Evolutionary conservation across 495 filamentous ascomycete species (phyloP), one percentile per base, ranked within the genome.

Genomic region (Neurospora sp.): DNA sequence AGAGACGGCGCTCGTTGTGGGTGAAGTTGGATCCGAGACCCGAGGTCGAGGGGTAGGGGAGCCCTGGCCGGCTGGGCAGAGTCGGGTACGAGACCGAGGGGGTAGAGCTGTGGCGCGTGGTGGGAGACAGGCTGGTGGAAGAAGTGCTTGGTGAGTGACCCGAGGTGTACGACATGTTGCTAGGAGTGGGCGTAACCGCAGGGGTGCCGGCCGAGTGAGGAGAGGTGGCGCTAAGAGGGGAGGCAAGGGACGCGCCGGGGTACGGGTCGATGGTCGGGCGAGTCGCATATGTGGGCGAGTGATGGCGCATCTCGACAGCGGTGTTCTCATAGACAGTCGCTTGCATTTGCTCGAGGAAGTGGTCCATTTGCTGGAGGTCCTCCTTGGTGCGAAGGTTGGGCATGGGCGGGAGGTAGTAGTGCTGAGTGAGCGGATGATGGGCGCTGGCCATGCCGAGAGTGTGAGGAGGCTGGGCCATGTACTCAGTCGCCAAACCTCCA

Each of bases 311-410:
- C 79, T 87, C 86, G 73, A 89, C 76, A 16, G 81, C 77, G 31
- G 94, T 90, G 77, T 89, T 95, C 81, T 98, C 95, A 79, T 98
- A 98, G 38, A 98, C 91, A 9, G 95, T 97, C 74, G 90, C 87
- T 77, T 97, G 94, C 86, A 98, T 94, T 81, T 97, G 93, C 81
- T 97, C 93, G 44, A 99, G 86, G 83, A 97, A 91, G 73, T 94
- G 90, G 81, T 98, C 95, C 78, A 97, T 92, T 79, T 94, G 91
- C 78, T 94, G 85, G 35, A 99, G 85, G 75, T 99, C 95, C 75
- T 88, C 93, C 88, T 98, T 98, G 71, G 94, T 97, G 74, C 94
- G 89, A 44, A 97, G 85, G 73, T 96, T 94, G 18, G 91, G 90
- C 86, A 95, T 91, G 8, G 91, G 89, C 31, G 95, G 95, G 27